Conservation (phyloP, 805 yeast species). For the Pichia insulana region DNA sequence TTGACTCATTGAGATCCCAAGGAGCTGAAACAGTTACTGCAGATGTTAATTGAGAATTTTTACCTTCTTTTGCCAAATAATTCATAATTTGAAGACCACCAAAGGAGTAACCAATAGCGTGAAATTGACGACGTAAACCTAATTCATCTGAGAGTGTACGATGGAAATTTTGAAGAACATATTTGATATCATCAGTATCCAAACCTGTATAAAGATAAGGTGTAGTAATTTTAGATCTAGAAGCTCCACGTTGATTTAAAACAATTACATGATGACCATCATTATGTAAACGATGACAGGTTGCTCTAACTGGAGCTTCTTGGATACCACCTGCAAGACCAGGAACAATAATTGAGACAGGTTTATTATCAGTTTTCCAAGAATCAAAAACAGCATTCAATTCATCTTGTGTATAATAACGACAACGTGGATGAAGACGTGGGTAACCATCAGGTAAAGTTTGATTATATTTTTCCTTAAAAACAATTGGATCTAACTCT, state of each 20-base stretch:
- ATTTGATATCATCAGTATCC: constrained; percentile 62
- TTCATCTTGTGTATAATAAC: constrained; percentile 45
- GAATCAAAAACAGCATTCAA: constrained; percentile 26
- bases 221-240: constrained; percentile 61
- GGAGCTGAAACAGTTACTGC: constrained; percentile 59
- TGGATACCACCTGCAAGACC: constrained; percentile 79
- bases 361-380: constrained; percentile 34
- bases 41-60: constrained; percentile 42
- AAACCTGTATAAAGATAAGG: constrained; percentile 60
- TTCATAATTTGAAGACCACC: constrained; percentile 63
- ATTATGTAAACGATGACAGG: constrained; percentile 35
- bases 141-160: constrained; percentile 35
- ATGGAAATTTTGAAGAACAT: constrained; percentile 42
- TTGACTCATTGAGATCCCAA: constrained; percentile 60
- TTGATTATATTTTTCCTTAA: constrained; percentile 25
- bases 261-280: constrained; percentile 46
- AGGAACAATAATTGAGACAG: constrained; percentile 55
- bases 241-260: constrained; percentile 68
- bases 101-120: constrained; percentile 59
- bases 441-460: constrained; percentile 48
- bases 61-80: constrained; percentile 61
- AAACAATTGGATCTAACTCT: constrained; percentile 16
- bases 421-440: constrained; percentile 58
- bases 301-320: constrained; percentile 60
- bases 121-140: constrained; percentile 39